Evolutionary conservation across 2,329 filamentous ascomycete species (phyloP).

Genomic region (Ploettnerulaceae sp.): DNA sequence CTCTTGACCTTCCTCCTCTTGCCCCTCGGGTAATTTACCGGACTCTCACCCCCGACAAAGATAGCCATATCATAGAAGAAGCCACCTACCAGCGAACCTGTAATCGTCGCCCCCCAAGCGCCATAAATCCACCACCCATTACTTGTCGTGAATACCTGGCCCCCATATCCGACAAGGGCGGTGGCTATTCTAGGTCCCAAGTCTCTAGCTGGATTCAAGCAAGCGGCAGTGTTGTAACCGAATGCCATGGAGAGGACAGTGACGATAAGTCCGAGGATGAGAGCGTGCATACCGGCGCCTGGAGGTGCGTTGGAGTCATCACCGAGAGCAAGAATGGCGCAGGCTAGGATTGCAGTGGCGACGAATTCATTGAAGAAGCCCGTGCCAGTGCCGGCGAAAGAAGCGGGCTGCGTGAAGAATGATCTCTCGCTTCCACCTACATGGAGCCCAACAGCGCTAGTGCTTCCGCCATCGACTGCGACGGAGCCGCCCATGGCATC

Average conservation of each 20-base stretch:
- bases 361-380: constrained; percentile 46
- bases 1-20: constrained; percentile 37
- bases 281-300: constrained; percentile 47
- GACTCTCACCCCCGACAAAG: constrained; percentile 46
- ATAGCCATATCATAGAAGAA: constrained; percentile 48
- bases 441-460: too few relatives aligned
- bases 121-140: constrained; percentile 40
- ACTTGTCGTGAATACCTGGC: constrained; percentile 38
- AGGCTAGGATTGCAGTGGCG: constrained; percentile 38
- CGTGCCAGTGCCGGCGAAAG: constrained; percentile 35
- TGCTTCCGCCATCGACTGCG: constrained; percentile 30
- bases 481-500: constrained; percentile 20
- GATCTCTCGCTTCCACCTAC: too few relatives aligned
- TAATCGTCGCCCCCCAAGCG: constrained; percentile 37
- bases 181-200: constrained; percentile 45
- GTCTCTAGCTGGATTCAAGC: constrained; percentile 46
- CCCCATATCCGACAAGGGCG: constrained; percentile 41
- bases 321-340: constrained; percentile 41
- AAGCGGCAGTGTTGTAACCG: constrained; percentile 43
- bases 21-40: constrained; percentile 46
- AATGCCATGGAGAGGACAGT: constrained; percentile 38
- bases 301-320: constrained; percentile 44
- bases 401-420: constrained; percentile 45
- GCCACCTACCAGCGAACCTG: constrained; percentile 40
- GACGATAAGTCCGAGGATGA: constrained; percentile 44